phyloP scores from a whole-genome alignment of 345 rosid genomes.

The Gossypium arboreum region DNA sequence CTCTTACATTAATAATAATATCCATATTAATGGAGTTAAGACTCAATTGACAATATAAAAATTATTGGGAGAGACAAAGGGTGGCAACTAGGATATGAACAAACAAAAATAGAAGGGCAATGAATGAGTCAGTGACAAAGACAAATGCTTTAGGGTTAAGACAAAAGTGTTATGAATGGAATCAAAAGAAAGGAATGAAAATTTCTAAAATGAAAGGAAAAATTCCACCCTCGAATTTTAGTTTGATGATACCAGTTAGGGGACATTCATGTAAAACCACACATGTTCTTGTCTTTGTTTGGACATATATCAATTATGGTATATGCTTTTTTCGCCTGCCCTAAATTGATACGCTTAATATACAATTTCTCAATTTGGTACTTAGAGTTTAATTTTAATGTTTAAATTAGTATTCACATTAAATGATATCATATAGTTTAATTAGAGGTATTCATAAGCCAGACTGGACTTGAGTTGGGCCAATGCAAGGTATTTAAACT shows the following conservation, averaged over 20 bases:
- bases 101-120: neutral
- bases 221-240: neutral
- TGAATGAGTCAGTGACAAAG: neutral
- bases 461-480: rapidly evolving
- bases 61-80: neutral
- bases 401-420: too few relatives aligned
- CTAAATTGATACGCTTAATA: too few relatives aligned
- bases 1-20: too few relatives aligned
- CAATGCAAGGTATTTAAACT: too few relatives aligned
- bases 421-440: too few relatives aligned
- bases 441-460: rapidly evolving
- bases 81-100: neutral
- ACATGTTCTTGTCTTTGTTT: neutral
- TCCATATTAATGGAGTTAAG: rapidly evolving
- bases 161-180: neutral
- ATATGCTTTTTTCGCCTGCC: neutral
- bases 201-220: neutral
- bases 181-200: neutral
- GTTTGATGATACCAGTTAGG: neutral
- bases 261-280: neutral
- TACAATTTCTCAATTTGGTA: too few relatives aligned
- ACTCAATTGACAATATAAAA: too few relatives aligned
- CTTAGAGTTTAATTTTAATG: too few relatives aligned
- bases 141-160: neutral
- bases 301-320: neutral